Conservation (phyloP, 2,329 filamentous ascomycete species). For the Penicillium italicum region DNA sequence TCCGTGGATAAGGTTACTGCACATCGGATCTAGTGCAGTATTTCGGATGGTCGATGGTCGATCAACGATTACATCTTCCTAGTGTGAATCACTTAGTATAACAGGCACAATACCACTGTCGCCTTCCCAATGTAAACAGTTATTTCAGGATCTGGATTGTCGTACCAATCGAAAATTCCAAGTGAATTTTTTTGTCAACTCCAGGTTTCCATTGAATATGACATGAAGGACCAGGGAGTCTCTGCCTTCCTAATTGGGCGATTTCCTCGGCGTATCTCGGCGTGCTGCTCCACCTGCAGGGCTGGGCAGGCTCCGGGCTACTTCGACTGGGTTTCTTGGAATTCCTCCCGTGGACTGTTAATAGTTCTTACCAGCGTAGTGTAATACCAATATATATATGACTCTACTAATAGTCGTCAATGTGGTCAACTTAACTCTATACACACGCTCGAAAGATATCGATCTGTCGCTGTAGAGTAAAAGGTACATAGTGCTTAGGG, state of each 20-base stretch:
- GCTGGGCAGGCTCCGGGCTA: neutral
- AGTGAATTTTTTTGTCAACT: neutral
- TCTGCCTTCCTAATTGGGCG: neutral
- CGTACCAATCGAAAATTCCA: neutral
- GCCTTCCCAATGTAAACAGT: neutral
- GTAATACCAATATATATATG: neutral
- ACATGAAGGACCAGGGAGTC: neutral
- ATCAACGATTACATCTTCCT: neutral
- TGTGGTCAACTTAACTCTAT: neutral
- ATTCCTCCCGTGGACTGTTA: neutral
- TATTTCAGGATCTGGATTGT: neutral
- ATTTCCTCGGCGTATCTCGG: neutral
- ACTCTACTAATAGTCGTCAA: neutral
- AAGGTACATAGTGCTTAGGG: neutral
- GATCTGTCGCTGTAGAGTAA: neutral
- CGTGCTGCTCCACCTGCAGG: neutral
- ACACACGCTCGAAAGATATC: neutral
- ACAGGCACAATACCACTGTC: neutral
- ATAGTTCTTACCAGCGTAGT: neutral
- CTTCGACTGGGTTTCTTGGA: neutral
- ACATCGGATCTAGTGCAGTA: neutral
- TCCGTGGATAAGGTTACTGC: neutral
- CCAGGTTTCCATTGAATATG: neutral
- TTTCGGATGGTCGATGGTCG: neutral
- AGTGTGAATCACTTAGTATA: neutral